Conservation (phyloP, 768 basidiomycete species). For the Gautieria morchelliformis region DNA sequence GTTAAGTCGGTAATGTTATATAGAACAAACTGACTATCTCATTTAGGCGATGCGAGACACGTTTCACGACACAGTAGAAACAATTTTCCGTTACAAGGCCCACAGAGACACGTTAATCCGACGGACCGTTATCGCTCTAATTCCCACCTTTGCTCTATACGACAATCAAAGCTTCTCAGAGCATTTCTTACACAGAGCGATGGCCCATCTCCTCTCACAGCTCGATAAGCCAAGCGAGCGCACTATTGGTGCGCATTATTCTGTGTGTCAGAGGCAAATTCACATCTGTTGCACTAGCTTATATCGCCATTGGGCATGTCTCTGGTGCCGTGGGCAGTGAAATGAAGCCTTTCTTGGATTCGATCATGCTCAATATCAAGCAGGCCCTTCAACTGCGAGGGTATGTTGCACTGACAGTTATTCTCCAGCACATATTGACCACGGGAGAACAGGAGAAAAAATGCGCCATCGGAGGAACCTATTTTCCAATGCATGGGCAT, state of each 20-base stretch:
- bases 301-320: slow-evolving; percentile 93
- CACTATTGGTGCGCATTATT: slow-evolving; percentile 55
- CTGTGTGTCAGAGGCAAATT: neutral
- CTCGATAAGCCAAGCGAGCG: slow-evolving; percentile 85
- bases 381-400: slow-evolving; percentile 80
- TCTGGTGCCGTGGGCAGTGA: slow-evolving; percentile 86
- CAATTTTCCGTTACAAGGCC: slow-evolving; percentile 79
- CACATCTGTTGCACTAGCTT: slow-evolving; percentile 42
- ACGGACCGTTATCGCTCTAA: slow-evolving; percentile 91
- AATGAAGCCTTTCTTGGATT: slow-evolving; percentile 92
- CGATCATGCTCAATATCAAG: slow-evolving; percentile 84
- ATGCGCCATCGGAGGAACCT: slow-evolving; percentile 86
- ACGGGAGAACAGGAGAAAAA: slow-evolving; percentile 54
- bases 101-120: slow-evolving; percentile 83
- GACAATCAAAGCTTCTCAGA: slow-evolving; percentile 88
- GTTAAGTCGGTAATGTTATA: slow-evolving; percentile 17
- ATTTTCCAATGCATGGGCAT: slow-evolving; percentile 98
- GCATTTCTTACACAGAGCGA: slow-evolving; percentile 86
- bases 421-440: neutral
- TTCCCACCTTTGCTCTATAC: slow-evolving; percentile 90
- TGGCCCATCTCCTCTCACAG: slow-evolving; percentile 83
- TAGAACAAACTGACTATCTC: slow-evolving; percentile 1
- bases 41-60: slow-evolving; percentile 78
- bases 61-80: slow-evolving; percentile 81
- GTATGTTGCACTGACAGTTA: slow-evolving; percentile 32